phyloP scores from a whole-genome alignment of 257 asterid genomes.

The Nicotiana paniculata region DNA sequence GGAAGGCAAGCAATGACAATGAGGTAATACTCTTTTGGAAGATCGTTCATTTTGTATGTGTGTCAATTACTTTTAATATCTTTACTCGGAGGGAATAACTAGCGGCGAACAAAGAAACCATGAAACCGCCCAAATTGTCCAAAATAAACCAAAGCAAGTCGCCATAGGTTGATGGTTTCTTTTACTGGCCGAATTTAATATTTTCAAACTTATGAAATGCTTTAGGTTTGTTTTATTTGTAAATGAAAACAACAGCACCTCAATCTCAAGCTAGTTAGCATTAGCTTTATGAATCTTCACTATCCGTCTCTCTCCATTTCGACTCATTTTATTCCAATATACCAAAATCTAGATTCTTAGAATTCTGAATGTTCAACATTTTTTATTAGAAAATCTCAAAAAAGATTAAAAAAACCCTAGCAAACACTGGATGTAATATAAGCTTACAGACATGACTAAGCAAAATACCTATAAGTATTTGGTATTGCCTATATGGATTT shows the following conservation, averaged over 20 bases:
- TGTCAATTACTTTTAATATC: neutral
- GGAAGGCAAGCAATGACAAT: constrained; percentile 40
- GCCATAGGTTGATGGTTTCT: neutral
- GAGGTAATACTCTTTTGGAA: constrained; percentile 36
- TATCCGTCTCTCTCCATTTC: neutral
- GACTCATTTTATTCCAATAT: neutral
- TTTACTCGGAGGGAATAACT: neutral
- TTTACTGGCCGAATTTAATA: neutral
- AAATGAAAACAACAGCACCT: neutral
- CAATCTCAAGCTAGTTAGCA: neutral
- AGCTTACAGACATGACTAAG: neutral
- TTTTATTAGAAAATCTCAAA: neutral
- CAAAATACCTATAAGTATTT: neutral
- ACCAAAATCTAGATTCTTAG: neutral
- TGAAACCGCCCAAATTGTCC: neutral
- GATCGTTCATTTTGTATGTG: neutral
- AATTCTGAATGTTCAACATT: neutral
- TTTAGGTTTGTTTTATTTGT: neutral
- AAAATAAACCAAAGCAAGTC: neutral
- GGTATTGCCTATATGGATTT: neutral
- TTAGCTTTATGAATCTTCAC: neutral
- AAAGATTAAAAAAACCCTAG: neutral
- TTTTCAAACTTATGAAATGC: neutral
- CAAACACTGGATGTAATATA: neutral
- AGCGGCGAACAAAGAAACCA: neutral